A percentile compares a stretch with the other conserved stretches of the same genome.
Conservation (phyloP, 208 protist genomes). For the Wallacemonas sp. region DNA sequence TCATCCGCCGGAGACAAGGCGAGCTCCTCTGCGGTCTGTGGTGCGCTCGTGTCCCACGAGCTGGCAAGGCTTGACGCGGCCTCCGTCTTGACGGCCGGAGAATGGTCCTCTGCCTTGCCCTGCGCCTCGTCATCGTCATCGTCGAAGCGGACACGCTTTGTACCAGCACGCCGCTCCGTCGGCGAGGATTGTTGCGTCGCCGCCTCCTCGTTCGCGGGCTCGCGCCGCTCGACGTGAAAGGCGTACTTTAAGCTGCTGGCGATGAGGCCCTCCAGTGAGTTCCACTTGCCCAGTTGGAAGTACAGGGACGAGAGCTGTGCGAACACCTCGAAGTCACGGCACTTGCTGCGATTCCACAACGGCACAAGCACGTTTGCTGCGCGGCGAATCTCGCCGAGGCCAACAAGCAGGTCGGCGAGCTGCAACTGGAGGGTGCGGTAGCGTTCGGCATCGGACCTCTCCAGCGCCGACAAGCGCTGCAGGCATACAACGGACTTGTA, state of each 20-base stretch:
- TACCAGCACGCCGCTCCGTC: neutral
- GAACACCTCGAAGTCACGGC: conserved; percentile 89
- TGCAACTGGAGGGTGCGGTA: conserved; percentile 84
- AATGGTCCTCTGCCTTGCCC: neutral
- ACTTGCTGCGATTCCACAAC: conserved; percentile 80
- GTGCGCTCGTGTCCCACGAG: neutral
- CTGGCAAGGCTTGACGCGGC: neutral
- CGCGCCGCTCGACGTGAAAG: conserved; percentile 39
- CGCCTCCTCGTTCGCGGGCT: conserved; percentile 1
- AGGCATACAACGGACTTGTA: conserved; percentile 90
- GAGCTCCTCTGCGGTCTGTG: conserved; percentile 16
- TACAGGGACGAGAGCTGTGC: conserved; percentile 83
- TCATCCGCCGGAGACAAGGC: conserved; percentile 19
- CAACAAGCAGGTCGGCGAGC: conserved; percentile 84
- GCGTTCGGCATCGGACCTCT: conserved; percentile 47
- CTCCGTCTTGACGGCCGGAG: neutral
- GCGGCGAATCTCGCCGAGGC: conserved; percentile 76
- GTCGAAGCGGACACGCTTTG: conserved; percentile 73
- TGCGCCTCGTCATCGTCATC: conserved; percentile 28
- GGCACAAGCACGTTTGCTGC: conserved; percentile 68
- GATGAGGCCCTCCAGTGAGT: conserved; percentile 78
- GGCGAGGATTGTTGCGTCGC: conserved; percentile 21
- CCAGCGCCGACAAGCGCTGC: conserved; percentile 73
- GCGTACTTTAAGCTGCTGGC: conserved; percentile 73
- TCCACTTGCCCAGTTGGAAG: conserved; percentile 89